Evolutionary conservation across 164 flowering plant species (phyloP).

Genomic region (Piper betle): DNA sequence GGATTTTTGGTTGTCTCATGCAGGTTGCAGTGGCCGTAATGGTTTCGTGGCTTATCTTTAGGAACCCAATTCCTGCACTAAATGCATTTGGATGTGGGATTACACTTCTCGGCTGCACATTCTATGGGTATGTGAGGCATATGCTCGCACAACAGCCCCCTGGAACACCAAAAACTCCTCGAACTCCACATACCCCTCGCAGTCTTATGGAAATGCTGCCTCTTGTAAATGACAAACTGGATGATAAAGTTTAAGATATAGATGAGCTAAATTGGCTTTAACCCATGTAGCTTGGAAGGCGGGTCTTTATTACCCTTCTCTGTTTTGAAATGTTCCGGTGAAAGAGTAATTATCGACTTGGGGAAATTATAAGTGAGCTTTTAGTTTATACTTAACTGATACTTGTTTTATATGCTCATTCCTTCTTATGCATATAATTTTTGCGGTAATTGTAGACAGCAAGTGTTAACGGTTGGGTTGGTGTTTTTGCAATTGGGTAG

Average conservation of each 20-base stretch:
- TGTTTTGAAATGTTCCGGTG: not conserved
- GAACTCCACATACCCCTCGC: constrained; percentile 59
- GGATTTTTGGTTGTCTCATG: not conserved
- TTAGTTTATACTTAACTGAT: not conserved
- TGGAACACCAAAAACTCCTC: constrained; percentile 51
- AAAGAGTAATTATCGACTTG: not conserved
- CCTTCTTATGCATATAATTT: no score
- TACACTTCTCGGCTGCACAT: constrained; percentile 88
- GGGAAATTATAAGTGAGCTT: not conserved
- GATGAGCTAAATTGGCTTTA: not conserved
- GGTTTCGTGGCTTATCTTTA: constrained; percentile 82
- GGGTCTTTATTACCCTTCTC: not conserved
- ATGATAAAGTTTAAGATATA: constrained; percentile 58
- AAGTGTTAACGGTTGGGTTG: no score
- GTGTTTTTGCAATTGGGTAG: no score
- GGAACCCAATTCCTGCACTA: constrained; percentile 65
- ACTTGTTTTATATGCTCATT: no score
- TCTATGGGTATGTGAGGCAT: constrained; percentile 95
- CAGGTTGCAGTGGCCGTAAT: constrained; percentile 97
- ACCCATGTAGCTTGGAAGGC: not conserved
- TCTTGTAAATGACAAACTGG: constrained; percentile 79
- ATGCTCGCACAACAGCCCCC: constrained; percentile 63
- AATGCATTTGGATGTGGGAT: constrained; percentile 86
- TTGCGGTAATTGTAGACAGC: no score
- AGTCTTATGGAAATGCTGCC: constrained; percentile 52